Evolutionary conservation across 148 eudicot species (phyloP), one percentile per base, ranked within the genome.

Genomic region (Mesembryanthemum crystallinum): DNA sequence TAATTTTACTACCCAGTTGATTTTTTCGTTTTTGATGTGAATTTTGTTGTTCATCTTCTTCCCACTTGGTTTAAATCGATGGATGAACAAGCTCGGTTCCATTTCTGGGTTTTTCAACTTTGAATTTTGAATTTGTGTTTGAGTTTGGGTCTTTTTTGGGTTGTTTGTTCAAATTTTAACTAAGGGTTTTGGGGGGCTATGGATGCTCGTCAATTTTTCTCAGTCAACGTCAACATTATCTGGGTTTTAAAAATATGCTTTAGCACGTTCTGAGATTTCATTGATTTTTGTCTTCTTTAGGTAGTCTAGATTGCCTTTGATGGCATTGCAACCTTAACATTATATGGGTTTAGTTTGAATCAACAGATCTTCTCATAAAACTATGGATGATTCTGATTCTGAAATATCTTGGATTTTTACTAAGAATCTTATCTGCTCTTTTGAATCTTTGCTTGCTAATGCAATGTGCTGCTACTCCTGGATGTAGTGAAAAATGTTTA

Each of bases 101-200:
- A n/a, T 43, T 68, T 30, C 27, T 3, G 52, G 3, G 64, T 68
- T 29, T 30, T 70, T 75, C 67, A 23, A 80, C 4, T 70, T 71
- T 64, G 43, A 80, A 76, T 67, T 79, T 79, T 79, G 64, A 64
- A 64, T 39, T 74, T 64, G 54, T 28, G 12, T 64, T 71, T 71
- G 76, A 70, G 51, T 74, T 69, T 69, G n/a, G 69, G 39, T 23
- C 59, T 33, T 23, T 68, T 33, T 51, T 51, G 9, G 24, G 62
- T 30, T 49, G 25, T 4, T 33, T 37, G 12, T 20, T 65, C 17
- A 33, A 33, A 8, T 61, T 67, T 64, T 73, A 28, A 17, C 35
- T 13, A 33, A 72, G 77, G 60, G 39, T 68, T 69, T 69, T 72
- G 37, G 28, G 51, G 70, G 68, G 73, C 60, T 79, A 60, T 58